Evolutionary conservation across 2,329 filamentous ascomycete species (phyloP).

Genomic region (Calonectria montana): DNA sequence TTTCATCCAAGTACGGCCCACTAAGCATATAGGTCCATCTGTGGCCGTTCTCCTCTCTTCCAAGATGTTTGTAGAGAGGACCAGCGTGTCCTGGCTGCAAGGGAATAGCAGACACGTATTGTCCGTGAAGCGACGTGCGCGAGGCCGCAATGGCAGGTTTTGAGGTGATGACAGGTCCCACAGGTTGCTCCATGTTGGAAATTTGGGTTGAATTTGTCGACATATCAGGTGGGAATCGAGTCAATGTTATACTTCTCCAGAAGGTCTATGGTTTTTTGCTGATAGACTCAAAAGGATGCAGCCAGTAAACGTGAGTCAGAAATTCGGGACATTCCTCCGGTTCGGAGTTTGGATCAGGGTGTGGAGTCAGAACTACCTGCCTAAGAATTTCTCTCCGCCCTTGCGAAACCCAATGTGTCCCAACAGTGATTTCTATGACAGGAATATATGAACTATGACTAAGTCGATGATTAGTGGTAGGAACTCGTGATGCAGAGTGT

Average conservation of each 20-base stretch:
- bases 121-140: constrained; percentile 41
- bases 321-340: background rate
- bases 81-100: constrained; percentile 42
- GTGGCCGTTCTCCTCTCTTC: constrained; percentile 43
- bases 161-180: constrained; percentile 34
- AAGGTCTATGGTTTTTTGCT: background rate
- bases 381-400: background rate
- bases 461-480: background rate
- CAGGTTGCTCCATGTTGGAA: constrained; percentile 19
- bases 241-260: background rate
- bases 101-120: constrained; percentile 46
- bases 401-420: background rate
- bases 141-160: constrained; percentile 31
- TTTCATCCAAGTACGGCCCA: constrained; percentile 34
- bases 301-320: background rate
- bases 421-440: background rate
- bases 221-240: background rate
- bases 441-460: background rate
- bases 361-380: background rate
- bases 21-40: constrained; percentile 51
- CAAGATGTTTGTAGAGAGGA: constrained; percentile 47
- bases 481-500: background rate
- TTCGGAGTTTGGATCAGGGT: background rate
- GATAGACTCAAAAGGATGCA: background rate
- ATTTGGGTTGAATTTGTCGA: background rate